Base-by-base conservation (phyloP, 2,329 filamentous ascomycete genomes). In the Aspergillus quadricinctus region DNA sequence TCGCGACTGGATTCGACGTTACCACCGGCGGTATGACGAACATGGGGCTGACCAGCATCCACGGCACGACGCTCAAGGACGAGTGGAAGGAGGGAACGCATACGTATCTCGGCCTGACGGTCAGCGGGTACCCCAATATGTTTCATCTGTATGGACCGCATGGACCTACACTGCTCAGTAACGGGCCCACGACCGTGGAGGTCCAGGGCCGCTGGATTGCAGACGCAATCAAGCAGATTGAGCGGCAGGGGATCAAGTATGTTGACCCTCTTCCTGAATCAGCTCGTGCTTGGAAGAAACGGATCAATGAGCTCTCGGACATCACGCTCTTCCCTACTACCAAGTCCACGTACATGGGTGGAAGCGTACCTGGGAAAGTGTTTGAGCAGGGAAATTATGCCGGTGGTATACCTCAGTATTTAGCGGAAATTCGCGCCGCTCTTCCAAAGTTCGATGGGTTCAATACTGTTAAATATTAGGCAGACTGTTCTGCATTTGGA, bases 151-250 rank as follows among this genome's bases (percentile, higher is more conserved):
- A 84, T 64, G 83, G 83, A 0, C 73, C 78, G 0, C 83, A 86
- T n/a, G 80, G 74, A 0, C 83, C 83, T 0, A 85, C 82, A 0
- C 75, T 81, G 0, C 71, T 85, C 4, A 69, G 75, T 63, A 87
- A 86, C 61, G 83, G 83, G 0, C 83, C 84, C 0, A 77, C 78
- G 0, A 77, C 74, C 1, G 77, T 81, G 7, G 81, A 85, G 58
- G 64, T 82, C 1, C 83, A 87, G 61, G 83, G 81, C 2, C 72
- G 80, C 0, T 86, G 81, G 81, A 80, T 85, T 54, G 70, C 74
- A 4, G 77, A 81, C 43, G 67, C 68, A 41, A 81, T 86, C 53
- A 69, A 74, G 37, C 76, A 81, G 65, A 79, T 84, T 60, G 67
- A 76, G 60, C 60, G 63, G 1, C 71, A 80, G 43, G 65, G 69